Conservation (phyloP, 2,329 filamentous ascomycete species). For the Xylaria sp. region DNA sequence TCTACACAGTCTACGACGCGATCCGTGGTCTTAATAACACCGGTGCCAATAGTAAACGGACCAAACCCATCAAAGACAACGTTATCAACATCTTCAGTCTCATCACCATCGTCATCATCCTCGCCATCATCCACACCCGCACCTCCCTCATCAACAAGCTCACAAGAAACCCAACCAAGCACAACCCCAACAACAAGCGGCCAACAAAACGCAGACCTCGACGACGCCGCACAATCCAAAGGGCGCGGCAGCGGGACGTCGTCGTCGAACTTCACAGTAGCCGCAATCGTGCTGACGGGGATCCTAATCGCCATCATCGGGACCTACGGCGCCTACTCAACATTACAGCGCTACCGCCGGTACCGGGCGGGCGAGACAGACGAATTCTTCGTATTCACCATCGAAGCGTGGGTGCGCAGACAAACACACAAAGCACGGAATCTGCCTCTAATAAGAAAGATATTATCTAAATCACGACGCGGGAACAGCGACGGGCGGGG, state of each 20-base stretch:
- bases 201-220: background rate
- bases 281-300: slow-evolving; percentile 41
- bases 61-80: background rate
- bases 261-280: slow-evolving; percentile 32
- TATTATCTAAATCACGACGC: too few relatives aligned
- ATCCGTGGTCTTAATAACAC: too few relatives aligned
- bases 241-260: background rate
- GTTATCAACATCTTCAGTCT: background rate
- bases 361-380: slow-evolving; percentile 35
- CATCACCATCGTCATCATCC: background rate
- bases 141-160: background rate
- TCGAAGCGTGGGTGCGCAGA: slow-evolving; percentile 11
- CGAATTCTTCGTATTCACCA: slow-evolving; percentile 26
- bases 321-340: slow-evolving; percentile 29
- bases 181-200: background rate
- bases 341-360: slow-evolving; percentile 40
- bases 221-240: background rate
- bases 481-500: too few relatives aligned
- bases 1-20: background rate
- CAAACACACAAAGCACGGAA: background rate
- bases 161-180: background rate
- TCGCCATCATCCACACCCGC: slow-evolving; percentile 8
- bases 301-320: slow-evolving; percentile 42
- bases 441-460: too few relatives aligned
- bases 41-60: background rate